Conservation (phyloP, 208 protist species). For the Trypanosoma caninum region DNA sequence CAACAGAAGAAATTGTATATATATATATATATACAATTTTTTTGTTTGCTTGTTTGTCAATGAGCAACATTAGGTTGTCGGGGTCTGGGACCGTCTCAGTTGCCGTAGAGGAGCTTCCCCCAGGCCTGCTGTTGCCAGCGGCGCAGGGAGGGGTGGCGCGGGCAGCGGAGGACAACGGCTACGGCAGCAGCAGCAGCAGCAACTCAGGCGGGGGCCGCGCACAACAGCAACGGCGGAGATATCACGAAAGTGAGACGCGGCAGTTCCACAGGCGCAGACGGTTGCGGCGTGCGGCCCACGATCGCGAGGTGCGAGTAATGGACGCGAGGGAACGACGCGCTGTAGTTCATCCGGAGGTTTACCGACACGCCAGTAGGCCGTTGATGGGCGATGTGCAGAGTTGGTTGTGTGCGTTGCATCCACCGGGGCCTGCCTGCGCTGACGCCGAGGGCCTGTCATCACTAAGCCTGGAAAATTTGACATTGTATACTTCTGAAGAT, state of each 20-base stretch:
- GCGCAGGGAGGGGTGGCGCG: neutral
- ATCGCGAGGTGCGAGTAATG: slow-evolving; percentile 2
- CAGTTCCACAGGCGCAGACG: neutral
- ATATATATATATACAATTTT: neutral
- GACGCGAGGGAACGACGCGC: neutral
- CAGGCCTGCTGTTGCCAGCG: slow-evolving; percentile 6
- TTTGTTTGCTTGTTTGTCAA: neutral
- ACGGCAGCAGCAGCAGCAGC: slow-evolving; percentile 22
- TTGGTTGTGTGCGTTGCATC: slow-evolving; percentile 10
- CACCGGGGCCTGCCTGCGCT: slow-evolving; percentile 1
- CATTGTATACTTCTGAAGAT: slow-evolving; percentile 38
- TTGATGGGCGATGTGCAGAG: slow-evolving; percentile 8
- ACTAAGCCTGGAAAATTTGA: slow-evolving; percentile 35
- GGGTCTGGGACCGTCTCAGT: neutral
- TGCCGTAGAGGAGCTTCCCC: neutral
- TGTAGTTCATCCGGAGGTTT: slow-evolving; percentile 14
- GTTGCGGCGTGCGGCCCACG: neutral
- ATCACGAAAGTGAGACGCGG: neutral
- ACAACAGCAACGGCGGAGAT: slow-evolving; percentile 1
- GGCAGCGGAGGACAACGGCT: slow-evolving; percentile 14
- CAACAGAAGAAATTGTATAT: neutral
- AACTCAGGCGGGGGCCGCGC: slow-evolving; percentile 1
- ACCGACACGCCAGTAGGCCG: slow-evolving; percentile 21
- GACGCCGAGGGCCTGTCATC: slow-evolving; percentile 18
- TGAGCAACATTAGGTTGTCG: no score